A percentile compares a stretch with the other conserved stretches of the same genome.
These are phyloP conservation scores for Sorghum bicolor DNA, from an alignment of 176 grass and related monocot species.

Conservation along the genomic window DNA sequence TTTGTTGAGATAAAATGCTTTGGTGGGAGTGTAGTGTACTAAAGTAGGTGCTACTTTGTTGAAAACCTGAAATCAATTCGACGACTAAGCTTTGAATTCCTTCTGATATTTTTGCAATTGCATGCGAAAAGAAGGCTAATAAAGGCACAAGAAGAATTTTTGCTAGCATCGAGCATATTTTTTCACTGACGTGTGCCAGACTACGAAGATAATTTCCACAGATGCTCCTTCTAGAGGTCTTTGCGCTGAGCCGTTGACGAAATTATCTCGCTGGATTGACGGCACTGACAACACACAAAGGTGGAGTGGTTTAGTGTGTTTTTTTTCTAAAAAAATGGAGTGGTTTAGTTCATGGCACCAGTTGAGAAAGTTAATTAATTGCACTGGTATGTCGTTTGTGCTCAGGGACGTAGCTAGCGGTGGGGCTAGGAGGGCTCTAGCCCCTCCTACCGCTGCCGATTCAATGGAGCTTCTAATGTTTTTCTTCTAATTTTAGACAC, in stretches of 20 bases:
- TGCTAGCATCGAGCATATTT: too few relatives aligned
- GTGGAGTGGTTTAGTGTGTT: neutral
- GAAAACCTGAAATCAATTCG: neutral
- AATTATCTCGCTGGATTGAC: neutral
- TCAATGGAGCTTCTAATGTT: too few relatives aligned
- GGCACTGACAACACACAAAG: neutral
- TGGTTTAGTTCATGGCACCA: neutral
- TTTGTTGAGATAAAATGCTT: neutral
- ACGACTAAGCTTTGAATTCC: neutral
- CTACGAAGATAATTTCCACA: neutral
- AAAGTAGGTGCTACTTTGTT: constrained; percentile 11
- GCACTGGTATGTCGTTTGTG: neutral
- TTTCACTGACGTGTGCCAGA: neutral
- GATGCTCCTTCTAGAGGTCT: constrained; percentile 11
- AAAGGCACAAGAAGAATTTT: neutral
- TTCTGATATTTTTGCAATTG: neutral
- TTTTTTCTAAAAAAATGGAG: neutral
- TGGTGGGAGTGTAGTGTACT: neutral
- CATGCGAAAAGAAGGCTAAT: neutral
- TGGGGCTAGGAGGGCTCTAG: too few relatives aligned
- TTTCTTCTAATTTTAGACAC: too few relatives aligned
- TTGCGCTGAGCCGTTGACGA: neutral
- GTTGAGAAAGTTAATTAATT: neutral
- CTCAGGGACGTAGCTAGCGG: too few relatives aligned
- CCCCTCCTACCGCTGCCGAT: too few relatives aligned